Evolutionary conservation across 257 asterid species (phyloP).

Genomic region (Jasminum sambac): DNA sequence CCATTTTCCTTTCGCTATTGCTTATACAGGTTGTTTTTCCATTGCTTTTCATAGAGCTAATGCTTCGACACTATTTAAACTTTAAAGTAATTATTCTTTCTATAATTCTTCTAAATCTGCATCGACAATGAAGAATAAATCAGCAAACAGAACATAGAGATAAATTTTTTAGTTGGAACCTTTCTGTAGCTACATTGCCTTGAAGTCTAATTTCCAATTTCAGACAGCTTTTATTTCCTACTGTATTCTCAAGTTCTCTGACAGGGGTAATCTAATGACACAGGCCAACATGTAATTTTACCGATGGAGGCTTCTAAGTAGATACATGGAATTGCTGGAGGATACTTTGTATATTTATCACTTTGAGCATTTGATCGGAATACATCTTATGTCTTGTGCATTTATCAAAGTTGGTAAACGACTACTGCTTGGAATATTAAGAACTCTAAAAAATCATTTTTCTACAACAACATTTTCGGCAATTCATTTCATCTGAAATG

Average conservation of each 20-base stretch:
- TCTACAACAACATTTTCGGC: too few species aligned
- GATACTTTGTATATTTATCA: not conserved
- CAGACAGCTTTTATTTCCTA: not conserved
- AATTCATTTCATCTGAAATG: not conserved
- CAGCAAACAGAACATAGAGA: not conserved
- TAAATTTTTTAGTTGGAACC: not conserved
- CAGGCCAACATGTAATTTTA: not conserved
- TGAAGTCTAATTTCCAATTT: not conserved
- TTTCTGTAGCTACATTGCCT: not conserved
- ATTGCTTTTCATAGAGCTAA: not conserved
- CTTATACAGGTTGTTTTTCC: not conserved
- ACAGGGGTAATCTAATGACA: not conserved
- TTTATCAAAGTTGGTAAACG: not conserved
- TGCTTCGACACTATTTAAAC: not conserved
- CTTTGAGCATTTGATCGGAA: not conserved
- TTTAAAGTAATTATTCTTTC: not conserved
- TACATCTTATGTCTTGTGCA: not conserved
- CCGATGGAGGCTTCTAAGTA: not conserved
- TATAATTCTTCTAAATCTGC: not conserved
- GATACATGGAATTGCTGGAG: not conserved
- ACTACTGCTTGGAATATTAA: not conserved
- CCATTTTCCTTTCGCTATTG: not conserved
- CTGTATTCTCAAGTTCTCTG: not conserved
- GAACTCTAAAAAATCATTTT: not conserved
- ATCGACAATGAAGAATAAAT: not conserved